Percentiles rank a stretch among this genome's conserved stretches.
phyloP scores from a whole-genome alignment of 352 stramenopile genomes.

The Thalassiosira livingstoniorum region DNA sequence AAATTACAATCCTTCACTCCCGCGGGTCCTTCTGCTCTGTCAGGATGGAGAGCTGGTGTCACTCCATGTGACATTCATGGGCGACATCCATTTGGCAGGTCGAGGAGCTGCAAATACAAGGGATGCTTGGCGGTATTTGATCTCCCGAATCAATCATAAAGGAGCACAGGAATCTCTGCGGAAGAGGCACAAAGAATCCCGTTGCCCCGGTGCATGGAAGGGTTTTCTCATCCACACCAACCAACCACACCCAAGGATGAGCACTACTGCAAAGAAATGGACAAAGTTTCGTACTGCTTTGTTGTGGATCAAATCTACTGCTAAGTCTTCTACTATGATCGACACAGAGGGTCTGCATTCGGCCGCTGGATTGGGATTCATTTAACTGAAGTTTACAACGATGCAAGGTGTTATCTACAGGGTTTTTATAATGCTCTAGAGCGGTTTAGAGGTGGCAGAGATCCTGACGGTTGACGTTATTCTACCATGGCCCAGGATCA shows the following conservation, averaged over 20 bases:
- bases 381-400: constrained; percentile 13
- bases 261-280: constrained; percentile 51
- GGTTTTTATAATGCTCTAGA: constrained; percentile 28
- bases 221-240: constrained; percentile 37
- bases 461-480: constrained; percentile 4
- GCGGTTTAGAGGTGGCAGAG: neutral
- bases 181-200: constrained; percentile 28
- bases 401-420: constrained; percentile 7
- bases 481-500: neutral
- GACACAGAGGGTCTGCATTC: constrained; percentile 22
- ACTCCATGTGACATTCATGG: constrained; percentile 27
- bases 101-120: neutral
- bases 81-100: constrained; percentile 26
- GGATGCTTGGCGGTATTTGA: constrained; percentile 10
- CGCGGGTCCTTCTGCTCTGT: constrained; percentile 25
- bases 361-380: constrained; percentile 35
- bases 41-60: constrained; percentile 44
- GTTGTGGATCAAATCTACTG: too few relatives aligned
- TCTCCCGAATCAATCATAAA: constrained; percentile 32
- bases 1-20: constrained; percentile 48
- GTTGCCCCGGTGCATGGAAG: constrained; percentile 45
- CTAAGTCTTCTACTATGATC: neutral
- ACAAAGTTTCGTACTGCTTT: too few relatives aligned
- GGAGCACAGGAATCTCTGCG: constrained; percentile 28
- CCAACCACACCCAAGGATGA: constrained; percentile 35